Percentiles rank a stretch among this genome's conserved stretches.
Conservation (phyloP, 306 rosid genomes). For the Glycine soja region DNA sequence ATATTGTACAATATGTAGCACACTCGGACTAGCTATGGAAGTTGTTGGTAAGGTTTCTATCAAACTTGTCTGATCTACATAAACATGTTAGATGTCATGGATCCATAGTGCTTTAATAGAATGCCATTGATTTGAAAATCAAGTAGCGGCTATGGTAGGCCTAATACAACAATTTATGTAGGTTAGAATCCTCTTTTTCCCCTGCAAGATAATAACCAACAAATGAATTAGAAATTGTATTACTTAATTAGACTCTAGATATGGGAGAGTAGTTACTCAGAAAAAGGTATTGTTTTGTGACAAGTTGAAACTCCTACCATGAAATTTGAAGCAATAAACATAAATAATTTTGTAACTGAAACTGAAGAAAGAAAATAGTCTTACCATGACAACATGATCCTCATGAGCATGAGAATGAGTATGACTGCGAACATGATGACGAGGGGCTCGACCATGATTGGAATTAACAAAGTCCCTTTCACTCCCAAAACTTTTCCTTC, state of each 20-base stretch:
- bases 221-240: constrained; percentile 41
- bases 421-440: neutral
- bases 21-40: neutral
- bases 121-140: constrained; percentile 40
- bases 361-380: neutral
- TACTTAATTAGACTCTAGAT: neutral
- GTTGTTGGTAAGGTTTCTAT: constrained; percentile 31
- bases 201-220: constrained; percentile 62
- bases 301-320: neutral
- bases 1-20: constrained; percentile 16
- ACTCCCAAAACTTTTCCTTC: constrained; percentile 52
- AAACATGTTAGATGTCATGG: constrained; percentile 29
- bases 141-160: constrained; percentile 53
- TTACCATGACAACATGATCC: constrained; percentile 42
- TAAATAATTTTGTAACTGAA: neutral
- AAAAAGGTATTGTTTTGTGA: too few species aligned
- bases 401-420: constrained; percentile 19
- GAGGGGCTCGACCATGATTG: constrained; percentile 31
- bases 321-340: neutral
- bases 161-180: constrained; percentile 82
- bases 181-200: constrained; percentile 74
- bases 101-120: constrained; percentile 24
- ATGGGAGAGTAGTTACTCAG: too few species aligned
- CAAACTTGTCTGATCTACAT: constrained; percentile 44
- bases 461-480: constrained; percentile 4